Percentiles rank a stretch among this genome's conserved stretches.
phyloP scores from a whole-genome alignment of 306 rosid genomes.

The Rosa lucieae region DNA sequence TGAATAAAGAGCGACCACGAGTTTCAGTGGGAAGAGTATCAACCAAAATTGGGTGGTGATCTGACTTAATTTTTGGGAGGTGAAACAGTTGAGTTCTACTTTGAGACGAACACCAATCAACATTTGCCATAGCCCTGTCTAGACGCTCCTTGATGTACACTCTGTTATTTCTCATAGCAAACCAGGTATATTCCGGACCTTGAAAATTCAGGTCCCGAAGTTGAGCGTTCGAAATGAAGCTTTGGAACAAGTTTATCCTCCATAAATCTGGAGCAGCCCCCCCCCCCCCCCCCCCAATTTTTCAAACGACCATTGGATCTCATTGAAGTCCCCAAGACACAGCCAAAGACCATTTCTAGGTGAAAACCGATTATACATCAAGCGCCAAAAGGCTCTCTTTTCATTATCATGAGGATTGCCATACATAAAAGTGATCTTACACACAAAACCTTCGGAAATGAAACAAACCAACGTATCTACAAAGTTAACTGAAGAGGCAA shows the following conservation, averaged over 20 bases:
- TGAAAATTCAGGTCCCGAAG: not conserved
- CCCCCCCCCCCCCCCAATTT: not conserved
- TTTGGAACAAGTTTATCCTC: not conserved
- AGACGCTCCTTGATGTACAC: not conserved
- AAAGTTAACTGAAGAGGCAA: no score
- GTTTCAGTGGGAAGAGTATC: not conserved
- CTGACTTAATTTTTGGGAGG: not conserved
- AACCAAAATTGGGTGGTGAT: not conserved
- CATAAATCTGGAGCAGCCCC: not conserved
- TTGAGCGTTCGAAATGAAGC: not conserved
- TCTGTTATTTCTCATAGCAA: not conserved
- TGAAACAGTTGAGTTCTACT: not conserved
- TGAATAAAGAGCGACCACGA: not conserved
- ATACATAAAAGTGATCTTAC: no score
- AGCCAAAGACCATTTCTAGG: no score
- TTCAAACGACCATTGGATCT: not conserved
- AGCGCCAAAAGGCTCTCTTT: no score
- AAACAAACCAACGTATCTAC: no score
- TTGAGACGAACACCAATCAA: not conserved
- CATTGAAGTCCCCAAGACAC: no score
- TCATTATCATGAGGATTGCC: no score
- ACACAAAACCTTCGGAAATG: no score
- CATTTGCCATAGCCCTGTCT: not conserved
- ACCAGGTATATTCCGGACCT: not conserved
- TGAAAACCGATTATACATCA: no score